phyloP scores from a whole-genome alignment of 1,284 basidiomycete species.

The Volvariella surrecta region DNA sequence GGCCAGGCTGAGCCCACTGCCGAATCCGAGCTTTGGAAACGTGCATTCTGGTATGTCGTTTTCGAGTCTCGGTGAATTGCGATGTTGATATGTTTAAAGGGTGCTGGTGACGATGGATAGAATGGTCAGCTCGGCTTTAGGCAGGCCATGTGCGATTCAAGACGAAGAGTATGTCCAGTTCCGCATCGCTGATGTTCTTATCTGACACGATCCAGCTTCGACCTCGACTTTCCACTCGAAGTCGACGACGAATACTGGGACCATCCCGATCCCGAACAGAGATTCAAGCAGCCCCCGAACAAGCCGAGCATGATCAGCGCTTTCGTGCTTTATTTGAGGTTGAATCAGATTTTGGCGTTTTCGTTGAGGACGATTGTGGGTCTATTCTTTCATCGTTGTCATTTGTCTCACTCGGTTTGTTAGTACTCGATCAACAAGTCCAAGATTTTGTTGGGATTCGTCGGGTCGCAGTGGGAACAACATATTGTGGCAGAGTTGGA shows the following conservation, averaged over 20 bases:
- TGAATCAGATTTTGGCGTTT: constrained; percentile 60
- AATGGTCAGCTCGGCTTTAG: constrained; percentile 59
- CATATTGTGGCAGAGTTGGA: constrained; percentile 70
- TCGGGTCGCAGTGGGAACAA: constrained; percentile 58
- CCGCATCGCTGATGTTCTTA: background rate
- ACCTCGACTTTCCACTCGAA: constrained; percentile 63
- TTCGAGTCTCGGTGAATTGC: background rate
- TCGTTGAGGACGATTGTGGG: constrained; percentile 56
- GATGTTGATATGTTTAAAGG: constrained; percentile 25
- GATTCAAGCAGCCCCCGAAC: constrained; percentile 49
- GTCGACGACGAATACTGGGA: constrained; percentile 78
- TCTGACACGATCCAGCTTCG: constrained; percentile 39
- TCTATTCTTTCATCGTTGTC: constrained; percentile 8
- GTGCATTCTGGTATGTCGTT: constrained; percentile 65
- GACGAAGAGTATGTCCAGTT: constrained; percentile 66
- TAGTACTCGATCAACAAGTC: constrained; percentile 72
- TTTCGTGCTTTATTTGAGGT: constrained; percentile 51
- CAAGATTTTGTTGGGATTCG: constrained; percentile 46
- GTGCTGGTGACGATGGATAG: constrained; percentile 57
- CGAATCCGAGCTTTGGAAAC: constrained; percentile 66
- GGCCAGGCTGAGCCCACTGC: constrained; percentile 28
- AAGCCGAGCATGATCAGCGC: constrained; percentile 44
- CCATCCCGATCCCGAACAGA: constrained; percentile 37
- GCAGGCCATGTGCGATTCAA: constrained; percentile 75
- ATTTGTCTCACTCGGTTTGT: background rate